These are phyloP conservation scores for Penicillium taxi DNA, from an alignment of 495 filamentous ascomycete genomes.

Conservation along the genomic window DNA sequence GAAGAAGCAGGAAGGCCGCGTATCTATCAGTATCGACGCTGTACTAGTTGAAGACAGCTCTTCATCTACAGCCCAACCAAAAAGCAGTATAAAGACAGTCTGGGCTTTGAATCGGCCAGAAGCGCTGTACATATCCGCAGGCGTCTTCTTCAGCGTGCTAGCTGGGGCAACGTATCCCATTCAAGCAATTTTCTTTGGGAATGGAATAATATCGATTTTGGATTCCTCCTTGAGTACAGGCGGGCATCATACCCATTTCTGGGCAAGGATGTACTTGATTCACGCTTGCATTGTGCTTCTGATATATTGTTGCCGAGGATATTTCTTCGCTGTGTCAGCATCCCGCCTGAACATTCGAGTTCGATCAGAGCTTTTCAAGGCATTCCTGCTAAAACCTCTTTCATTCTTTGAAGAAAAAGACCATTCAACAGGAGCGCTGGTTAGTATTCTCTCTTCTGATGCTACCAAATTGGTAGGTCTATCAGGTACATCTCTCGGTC, in stretches of 20 bases:
- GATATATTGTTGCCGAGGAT: constrained; percentile 10
- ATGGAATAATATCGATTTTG: constrained; percentile 26
- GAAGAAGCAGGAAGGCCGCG: not conserved
- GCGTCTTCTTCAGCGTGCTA: constrained; percentile 39
- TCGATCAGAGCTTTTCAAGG: constrained; percentile 10
- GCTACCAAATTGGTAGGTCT: too few relatives aligned
- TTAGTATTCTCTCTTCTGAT: not conserved
- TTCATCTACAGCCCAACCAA: not conserved
- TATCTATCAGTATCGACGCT: not conserved
- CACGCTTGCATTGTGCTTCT: constrained; percentile 11
- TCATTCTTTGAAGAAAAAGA: not conserved
- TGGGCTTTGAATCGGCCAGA: not conserved
- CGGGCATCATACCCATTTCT: constrained; percentile 17
- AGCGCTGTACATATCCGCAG: constrained; percentile 16
- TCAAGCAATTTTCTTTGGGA: constrained; percentile 77
- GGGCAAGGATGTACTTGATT: constrained; percentile 18
- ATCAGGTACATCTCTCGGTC: too few relatives aligned
- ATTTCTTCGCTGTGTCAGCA: constrained; percentile 18
- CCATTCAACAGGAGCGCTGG: not conserved
- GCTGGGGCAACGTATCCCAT: constrained; percentile 65
- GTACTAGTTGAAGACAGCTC: not conserved
- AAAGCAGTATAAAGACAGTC: not conserved
- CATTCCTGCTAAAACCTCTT: not conserved
- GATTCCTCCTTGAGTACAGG: constrained; percentile 8
- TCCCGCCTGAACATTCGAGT: constrained; percentile 15